A percentile compares a stretch with the other conserved stretches of the same genome.
Conservation (phyloP, 371 early-diverging fungal genomes). For the Mortierella sp. region DNA sequence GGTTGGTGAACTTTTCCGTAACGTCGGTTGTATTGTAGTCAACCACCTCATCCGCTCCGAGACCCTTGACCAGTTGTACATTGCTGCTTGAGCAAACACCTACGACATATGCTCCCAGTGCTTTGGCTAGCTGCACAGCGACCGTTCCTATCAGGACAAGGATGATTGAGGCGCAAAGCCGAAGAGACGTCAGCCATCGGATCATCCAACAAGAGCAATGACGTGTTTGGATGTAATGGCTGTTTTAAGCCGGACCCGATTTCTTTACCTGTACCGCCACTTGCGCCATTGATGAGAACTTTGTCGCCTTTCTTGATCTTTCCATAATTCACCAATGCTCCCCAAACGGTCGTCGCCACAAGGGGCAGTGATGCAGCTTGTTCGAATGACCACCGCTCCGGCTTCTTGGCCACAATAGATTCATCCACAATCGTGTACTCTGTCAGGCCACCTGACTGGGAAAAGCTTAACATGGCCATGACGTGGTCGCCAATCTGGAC, state of each 20-base stretch:
- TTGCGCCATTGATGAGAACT: constrained; percentile 56
- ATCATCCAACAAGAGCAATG: too few relatives aligned
- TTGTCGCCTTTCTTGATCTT: constrained; percentile 37
- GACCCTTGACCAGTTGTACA: constrained; percentile 56
- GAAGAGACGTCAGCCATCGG: too few relatives aligned
- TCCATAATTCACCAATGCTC: constrained; percentile 44
- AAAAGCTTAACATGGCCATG: constrained; percentile 35
- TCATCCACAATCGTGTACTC: constrained; percentile 43
- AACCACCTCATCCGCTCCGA: constrained; percentile 72
- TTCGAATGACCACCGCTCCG: constrained; percentile 52
- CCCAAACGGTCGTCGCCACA: constrained; percentile 60
- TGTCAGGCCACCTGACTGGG: constrained; percentile 26
- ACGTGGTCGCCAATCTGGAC: constrained; percentile 56
- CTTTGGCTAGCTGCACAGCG: constrained; percentile 73
- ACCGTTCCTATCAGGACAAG: constrained; percentile 58
- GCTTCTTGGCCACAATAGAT: constrained; percentile 42
- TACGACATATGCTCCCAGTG: constrained; percentile 62
- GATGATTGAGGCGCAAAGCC: not conserved
- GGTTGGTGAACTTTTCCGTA: constrained; percentile 27
- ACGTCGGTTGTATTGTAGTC: constrained; percentile 61
- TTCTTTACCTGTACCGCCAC: constrained; percentile 58
- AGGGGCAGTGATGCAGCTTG: constrained; percentile 61
- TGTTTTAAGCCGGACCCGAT: too few relatives aligned
- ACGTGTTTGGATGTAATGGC: too few relatives aligned
- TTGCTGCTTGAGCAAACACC: constrained; percentile 72